Evolutionary conservation across 306 rosid species (phyloP).

Genomic region (Styphnolobium japonicum): DNA sequence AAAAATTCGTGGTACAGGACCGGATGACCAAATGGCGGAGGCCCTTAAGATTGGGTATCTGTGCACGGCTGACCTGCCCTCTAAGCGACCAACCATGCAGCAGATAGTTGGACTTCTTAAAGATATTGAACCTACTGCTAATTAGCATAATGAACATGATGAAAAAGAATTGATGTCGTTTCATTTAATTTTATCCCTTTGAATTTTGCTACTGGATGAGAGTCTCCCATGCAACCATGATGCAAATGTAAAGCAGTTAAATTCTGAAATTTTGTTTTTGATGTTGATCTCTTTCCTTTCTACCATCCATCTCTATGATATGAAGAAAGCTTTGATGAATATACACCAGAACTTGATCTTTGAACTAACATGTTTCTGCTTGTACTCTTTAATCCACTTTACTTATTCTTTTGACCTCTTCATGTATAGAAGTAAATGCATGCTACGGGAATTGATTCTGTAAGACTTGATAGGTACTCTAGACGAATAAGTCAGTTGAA

Average conservation of each 20-base stretch:
- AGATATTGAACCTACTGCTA: slow-evolving; percentile 71
- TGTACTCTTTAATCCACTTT: not conserved
- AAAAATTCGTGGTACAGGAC: slow-evolving; percentile 61
- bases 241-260: slow-evolving; percentile 44
- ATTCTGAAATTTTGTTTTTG: slow-evolving; percentile 30
- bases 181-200: slow-evolving; percentile 13
- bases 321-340: slow-evolving; percentile 37
- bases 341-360: slow-evolving; percentile 33
- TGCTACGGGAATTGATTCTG: not conserved
- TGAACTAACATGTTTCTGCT: slow-evolving; percentile 8
- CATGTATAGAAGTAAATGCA: not conserved
- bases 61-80: slow-evolving; percentile 93
- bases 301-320: slow-evolving; percentile 27
- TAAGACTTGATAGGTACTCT: not conserved
- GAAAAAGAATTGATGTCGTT: slow-evolving; percentile 19
- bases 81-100: slow-evolving; percentile 93
- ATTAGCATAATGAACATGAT: slow-evolving; percentile 29
- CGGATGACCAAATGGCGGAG: slow-evolving; percentile 76
- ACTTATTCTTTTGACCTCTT: not conserved
- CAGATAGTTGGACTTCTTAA: slow-evolving; percentile 97
- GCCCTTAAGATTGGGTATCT: slow-evolving; percentile 91
- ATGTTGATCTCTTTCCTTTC: slow-evolving; percentile 20
- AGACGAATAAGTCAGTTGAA: not conserved
- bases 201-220: slow-evolving; percentile 14
- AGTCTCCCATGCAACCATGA: slow-evolving; percentile 37